Evolutionary conservation across 345 rosid species (phyloP).

Genomic region (Firmiana major): DNA sequence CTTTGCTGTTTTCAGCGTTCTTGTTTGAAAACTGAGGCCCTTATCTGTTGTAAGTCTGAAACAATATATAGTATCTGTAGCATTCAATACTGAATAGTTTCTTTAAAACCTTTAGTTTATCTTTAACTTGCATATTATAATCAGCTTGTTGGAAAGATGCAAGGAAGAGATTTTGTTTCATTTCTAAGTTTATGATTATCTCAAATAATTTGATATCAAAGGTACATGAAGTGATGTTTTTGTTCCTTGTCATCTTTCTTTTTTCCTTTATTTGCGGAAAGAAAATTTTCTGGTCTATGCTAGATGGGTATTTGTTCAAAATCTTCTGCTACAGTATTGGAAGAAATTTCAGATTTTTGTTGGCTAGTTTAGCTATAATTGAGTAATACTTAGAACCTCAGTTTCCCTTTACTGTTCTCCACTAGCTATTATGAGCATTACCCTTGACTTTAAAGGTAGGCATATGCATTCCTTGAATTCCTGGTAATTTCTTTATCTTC

Average conservation of each 20-base stretch:
- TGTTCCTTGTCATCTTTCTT: not conserved
- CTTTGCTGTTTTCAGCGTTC: too few relatives aligned
- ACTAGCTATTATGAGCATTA: not conserved
- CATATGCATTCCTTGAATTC: not conserved
- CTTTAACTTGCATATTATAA: not conserved
- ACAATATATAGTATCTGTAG: too few relatives aligned
- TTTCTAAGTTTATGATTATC: not conserved
- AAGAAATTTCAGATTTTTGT: not conserved
- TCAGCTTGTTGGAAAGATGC: not conserved
- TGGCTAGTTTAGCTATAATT: not conserved
- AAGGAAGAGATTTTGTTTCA: not conserved
- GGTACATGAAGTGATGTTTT: not conserved
- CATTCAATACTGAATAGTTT: not conserved
- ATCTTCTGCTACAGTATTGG: not conserved
- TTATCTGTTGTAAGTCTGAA: not conserved
- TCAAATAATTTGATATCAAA: not conserved
- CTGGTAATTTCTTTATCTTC: slow-evolving; percentile 5
- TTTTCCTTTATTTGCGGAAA: too few relatives aligned
- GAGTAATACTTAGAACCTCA: not conserved
- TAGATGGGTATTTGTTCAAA: not conserved
- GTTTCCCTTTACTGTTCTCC: not conserved
- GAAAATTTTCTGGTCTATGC: not conserved
- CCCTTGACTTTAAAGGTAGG: slow-evolving; percentile 8
- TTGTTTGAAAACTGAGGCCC: not conserved
- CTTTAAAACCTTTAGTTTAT: not conserved